Evolutionary conservation across 2,329 filamentous ascomycete genomes (phyloP).

Genomic region (Beauveria brongniartii): DNA sequence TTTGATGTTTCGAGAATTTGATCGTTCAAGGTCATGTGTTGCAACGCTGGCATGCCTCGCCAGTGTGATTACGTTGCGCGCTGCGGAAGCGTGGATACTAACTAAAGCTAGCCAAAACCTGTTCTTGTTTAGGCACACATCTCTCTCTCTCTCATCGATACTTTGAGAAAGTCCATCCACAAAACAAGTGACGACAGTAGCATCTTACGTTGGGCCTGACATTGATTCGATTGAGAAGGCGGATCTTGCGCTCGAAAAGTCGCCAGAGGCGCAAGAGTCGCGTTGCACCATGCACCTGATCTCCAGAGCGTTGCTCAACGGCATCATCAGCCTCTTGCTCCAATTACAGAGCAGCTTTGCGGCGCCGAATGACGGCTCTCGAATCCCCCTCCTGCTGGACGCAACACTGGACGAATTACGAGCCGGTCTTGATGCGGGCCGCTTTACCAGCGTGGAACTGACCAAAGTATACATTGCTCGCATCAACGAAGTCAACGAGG

Average conservation of each 20-base stretch:
- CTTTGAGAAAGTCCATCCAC: neutral
- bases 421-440: constrained; percentile 12
- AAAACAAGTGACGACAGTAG: neutral
- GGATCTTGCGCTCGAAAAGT: neutral
- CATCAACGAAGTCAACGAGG: constrained; percentile 19
- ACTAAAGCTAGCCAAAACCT: no score
- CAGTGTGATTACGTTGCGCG: no score
- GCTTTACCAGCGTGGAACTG: constrained; percentile 30
- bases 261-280: neutral
- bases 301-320: neutral
- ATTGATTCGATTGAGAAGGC: neutral
- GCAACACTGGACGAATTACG: constrained; percentile 18
- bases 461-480: constrained; percentile 23
- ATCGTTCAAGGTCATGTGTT: no score
- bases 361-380: neutral
- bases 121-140: neutral
- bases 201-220: neutral
- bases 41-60: no score
- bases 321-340: neutral
- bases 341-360: neutral
- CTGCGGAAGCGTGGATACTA: no score
- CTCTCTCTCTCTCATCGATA: neutral
- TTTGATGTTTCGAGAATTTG: no score
- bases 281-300: neutral
- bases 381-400: constrained; percentile 14